Evolutionary conservation across 257 asterid species (phyloP).

Genomic region (Capsicum rhomboideum): DNA sequence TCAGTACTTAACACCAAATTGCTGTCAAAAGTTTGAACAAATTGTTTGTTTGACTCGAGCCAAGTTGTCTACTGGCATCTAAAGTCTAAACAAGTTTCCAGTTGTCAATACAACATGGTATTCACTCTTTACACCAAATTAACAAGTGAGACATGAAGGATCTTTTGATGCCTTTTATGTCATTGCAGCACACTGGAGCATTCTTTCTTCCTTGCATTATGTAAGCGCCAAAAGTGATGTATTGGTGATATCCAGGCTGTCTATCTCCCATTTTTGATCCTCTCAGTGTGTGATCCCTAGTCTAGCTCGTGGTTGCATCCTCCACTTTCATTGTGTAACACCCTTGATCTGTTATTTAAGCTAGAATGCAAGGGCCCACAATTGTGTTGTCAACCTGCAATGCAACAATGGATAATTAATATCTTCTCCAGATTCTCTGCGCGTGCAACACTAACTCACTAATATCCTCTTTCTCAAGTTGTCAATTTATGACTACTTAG

Average conservation of each 20-base stretch:
- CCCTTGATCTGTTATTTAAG: background rate
- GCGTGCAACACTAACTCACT: background rate
- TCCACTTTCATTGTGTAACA: background rate
- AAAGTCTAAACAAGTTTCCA: background rate
- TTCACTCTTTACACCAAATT: background rate
- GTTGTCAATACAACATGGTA: background rate
- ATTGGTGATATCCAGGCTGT: background rate
- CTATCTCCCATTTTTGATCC: background rate
- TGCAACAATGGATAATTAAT: background rate
- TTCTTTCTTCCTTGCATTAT: background rate
- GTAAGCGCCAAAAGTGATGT: background rate
- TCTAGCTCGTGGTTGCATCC: background rate
- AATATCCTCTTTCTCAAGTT: background rate
- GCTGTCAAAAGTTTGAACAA: background rate
- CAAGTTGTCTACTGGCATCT: background rate
- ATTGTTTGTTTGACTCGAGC: background rate
- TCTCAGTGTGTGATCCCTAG: background rate
- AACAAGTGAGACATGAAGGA: background rate
- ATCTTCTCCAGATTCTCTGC: background rate
- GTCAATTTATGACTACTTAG: background rate
- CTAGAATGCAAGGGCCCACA: background rate
- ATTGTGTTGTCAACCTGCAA: background rate
- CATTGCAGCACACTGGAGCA: background rate
- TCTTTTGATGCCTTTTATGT: slow-evolving; percentile 1
- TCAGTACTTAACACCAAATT: background rate